phyloP scores from a whole-genome alignment of 257 asterid species.

The Solanum boliviense region DNA sequence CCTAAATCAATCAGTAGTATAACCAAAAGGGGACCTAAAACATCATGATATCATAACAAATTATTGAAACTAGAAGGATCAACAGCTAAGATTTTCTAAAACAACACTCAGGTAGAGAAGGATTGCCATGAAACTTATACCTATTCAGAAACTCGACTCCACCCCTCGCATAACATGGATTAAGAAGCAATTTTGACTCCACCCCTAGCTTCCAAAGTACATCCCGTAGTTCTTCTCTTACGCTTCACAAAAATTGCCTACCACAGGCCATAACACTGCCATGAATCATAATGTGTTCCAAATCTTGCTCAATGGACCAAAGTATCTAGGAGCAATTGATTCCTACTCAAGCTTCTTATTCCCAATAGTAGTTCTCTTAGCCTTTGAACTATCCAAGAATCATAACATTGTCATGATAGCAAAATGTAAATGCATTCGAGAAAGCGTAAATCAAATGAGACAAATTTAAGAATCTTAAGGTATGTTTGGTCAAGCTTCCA shows the following conservation, averaged over 20 bases:
- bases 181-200: not conserved
- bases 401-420: not conserved
- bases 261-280: not conserved
- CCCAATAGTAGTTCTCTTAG: not conserved
- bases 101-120: not conserved
- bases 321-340: not conserved
- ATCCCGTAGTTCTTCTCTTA: not conserved
- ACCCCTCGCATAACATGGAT: not conserved
- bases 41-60: not conserved
- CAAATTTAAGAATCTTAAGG: not conserved
- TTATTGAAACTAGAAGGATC: not conserved
- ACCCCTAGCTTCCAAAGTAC: not conserved
- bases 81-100: not conserved
- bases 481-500: not conserved
- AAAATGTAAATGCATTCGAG: not conserved
- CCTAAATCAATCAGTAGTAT: not conserved
- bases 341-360: not conserved
- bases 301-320: not conserved
- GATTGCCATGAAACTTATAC: not conserved
- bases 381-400: not conserved
- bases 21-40: not conserved
- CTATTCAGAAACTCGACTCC: not conserved
- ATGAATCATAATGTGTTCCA: not conserved
- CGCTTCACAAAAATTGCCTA: not conserved
- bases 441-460: not conserved